Base-by-base conservation (phyloP, 225 moss, liverwort and hornwort species). In the Thuidium tamariscinum region DNA sequence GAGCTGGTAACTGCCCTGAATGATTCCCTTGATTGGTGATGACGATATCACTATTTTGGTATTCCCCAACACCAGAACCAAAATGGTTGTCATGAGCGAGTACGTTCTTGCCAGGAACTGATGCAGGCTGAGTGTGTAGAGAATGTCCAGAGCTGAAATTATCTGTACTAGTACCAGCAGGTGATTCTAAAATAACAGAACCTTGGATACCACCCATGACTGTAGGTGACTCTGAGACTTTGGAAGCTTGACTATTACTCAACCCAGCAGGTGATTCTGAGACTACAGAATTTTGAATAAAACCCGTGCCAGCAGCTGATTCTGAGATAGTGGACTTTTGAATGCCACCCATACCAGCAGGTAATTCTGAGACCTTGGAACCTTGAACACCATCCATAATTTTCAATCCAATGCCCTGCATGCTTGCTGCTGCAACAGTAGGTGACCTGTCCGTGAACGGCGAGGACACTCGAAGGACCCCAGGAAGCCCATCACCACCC, bases 341-440 rank as follows among this genome's bases (percentile, higher is more conserved):
- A 79, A 84, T 90, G 51, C 84, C 87, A 72, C 74, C 79, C 64
- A 65, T 39, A 39, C 77, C 85, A 19, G 78, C 68, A 78, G 67
- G 44, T 44, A 87, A 62, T 70, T 62, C 90, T 69, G 73, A 65
- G 39, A 64, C 83, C 32, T 87, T 88, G 52, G 92, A 89, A 77
- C 88, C 90, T 88, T 90, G 87, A 80, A 88, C 85, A 70, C 89
- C 89, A 66, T 79, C 80, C 68, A 56, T 81, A 89, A 85, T 88
- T 60, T 92, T 93, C 32, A 89, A 87, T 46, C 83, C 86, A 85
- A 77, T 86, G 74, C 85, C 90, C 65, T 89, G 93, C 61, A 86
- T 78, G 60, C 83, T 80, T 64, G 80, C 85, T 37, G 82, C 80
- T 54, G 54, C 77, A 84, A 62, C 72, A 79, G 83, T 80, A 80